These are phyloP conservation scores for Glarea lozoyensis DNA, from an alignment of 495 filamentous ascomycete species.

Conservation along the genomic window DNA sequence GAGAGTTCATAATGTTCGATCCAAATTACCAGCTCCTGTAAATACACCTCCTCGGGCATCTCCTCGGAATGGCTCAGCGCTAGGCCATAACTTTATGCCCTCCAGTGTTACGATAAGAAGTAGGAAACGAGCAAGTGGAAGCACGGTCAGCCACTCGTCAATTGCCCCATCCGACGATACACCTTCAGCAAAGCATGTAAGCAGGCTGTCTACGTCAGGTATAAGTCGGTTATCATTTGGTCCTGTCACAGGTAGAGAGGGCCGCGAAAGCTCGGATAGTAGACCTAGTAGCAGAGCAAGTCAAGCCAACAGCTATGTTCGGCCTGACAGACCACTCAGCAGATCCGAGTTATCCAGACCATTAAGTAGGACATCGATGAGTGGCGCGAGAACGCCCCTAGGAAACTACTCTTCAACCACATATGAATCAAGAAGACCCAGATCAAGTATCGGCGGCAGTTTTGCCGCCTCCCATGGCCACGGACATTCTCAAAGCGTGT, in stretches of 20 bases:
- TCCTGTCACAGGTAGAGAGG: conserved; percentile 31
- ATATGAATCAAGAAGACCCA: conserved; percentile 35
- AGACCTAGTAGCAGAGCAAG: conserved; percentile 57
- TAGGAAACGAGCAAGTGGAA: conserved; percentile 57
- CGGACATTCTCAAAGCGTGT: conserved; percentile 34
- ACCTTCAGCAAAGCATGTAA: conserved; percentile 37
- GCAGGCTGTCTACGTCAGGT: conserved; percentile 42
- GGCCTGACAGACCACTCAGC: conserved; percentile 39
- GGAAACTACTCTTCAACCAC: conserved; percentile 33
- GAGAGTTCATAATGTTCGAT: conserved; percentile 84
- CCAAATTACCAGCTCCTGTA: conserved; percentile 76
- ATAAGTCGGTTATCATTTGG: conserved; percentile 46
- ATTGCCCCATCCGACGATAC: conserved; percentile 29
- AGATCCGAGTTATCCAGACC: conserved; percentile 46
- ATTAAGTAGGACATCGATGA: conserved; percentile 57
- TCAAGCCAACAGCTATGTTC: conserved; percentile 22
- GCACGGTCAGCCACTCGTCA: conserved; percentile 37
- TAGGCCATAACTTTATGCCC: conserved; percentile 51
- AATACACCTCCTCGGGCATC: conserved; percentile 75
- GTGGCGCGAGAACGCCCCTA: conserved; percentile 55
- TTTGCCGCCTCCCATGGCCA: conserved; percentile 32
- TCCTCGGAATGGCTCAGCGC: conserved; percentile 47
- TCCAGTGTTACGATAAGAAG: conserved; percentile 69
- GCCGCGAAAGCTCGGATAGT: conserved; percentile 29
- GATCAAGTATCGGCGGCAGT: conserved; percentile 44